phyloP scores from a whole-genome alignment of 2,329 filamentous ascomycete species.

The Chaetomiaceae sp. region DNA sequence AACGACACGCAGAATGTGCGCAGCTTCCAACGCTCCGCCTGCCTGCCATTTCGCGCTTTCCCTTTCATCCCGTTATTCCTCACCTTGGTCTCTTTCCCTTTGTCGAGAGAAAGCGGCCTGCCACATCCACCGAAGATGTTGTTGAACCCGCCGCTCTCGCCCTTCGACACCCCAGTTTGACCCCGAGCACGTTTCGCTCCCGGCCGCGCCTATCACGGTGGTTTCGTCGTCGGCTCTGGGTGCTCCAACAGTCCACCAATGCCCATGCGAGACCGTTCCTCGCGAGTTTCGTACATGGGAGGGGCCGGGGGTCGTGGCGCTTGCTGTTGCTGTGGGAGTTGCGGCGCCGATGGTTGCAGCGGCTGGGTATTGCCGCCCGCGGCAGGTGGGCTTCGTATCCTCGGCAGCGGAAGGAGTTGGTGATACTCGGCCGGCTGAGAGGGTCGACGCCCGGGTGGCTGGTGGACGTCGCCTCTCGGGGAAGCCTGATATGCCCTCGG shows the following conservation, averaged over 20 bases:
- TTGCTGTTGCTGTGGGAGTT: background rate
- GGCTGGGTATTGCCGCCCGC: conserved; percentile 15
- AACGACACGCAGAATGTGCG: too few species aligned
- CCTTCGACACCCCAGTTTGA: background rate
- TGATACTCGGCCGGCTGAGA: conserved; percentile 34
- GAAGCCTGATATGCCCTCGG: conserved; percentile 47
- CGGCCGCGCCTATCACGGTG: conserved; percentile 2
- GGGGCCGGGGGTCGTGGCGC: background rate
- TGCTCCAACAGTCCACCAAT: conserved; percentile 58
- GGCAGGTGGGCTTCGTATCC: conserved; percentile 35
- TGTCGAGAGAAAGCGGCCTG: too few species aligned
- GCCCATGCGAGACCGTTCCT: conserved; percentile 51
- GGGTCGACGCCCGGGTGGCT: conserved; percentile 29
- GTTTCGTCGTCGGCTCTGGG: conserved; percentile 28
- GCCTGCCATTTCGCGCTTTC: too few species aligned
- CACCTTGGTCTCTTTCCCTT: too few species aligned
- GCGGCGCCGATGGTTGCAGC: conserved; percentile 15
- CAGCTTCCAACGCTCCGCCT: too few species aligned
- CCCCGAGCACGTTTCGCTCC: background rate
- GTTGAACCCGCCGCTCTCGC: too few species aligned
- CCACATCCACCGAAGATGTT: too few species aligned
- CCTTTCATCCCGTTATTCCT: too few species aligned
- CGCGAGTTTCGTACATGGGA: conserved; percentile 28
- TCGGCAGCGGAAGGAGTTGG: conserved; percentile 46
- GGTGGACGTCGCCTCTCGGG: conserved; percentile 45